Percentiles rank a stretch among this genome's conserved stretches.
phyloP scores from a whole-genome alignment of 345 rosid species.

The Cardamine chenopodiifolia region DNA sequence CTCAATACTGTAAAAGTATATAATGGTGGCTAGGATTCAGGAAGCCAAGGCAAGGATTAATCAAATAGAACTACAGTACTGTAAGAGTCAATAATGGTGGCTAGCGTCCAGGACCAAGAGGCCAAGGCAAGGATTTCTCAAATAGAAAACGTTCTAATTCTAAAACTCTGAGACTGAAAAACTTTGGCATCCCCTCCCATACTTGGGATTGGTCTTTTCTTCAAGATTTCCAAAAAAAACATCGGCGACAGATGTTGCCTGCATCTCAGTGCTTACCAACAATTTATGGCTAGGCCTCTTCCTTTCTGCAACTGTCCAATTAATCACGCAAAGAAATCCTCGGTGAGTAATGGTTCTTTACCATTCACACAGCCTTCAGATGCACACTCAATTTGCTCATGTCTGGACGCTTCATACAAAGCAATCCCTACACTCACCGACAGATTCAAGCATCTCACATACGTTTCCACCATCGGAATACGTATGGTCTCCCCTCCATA shows the following conservation, averaged over 20 bases:
- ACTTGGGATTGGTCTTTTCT: background rate
- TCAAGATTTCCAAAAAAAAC: background rate
- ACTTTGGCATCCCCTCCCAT: background rate
- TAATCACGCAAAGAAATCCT: constrained; percentile 69
- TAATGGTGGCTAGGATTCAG: background rate
- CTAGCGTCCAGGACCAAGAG: background rate
- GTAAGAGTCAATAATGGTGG: background rate
- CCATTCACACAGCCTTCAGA: constrained; percentile 37
- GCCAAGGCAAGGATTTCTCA: background rate
- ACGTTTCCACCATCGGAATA: constrained; percentile 92
- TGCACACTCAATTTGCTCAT: constrained; percentile 62
- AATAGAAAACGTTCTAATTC: background rate
- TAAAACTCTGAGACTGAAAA: background rate
- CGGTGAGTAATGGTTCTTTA: constrained; percentile 50
- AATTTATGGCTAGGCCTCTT: background rate
- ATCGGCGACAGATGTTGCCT: background rate
- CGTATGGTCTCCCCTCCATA: constrained; percentile 78
- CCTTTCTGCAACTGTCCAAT: constrained; percentile 3
- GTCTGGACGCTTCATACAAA: constrained; percentile 87
- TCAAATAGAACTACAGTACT: background rate
- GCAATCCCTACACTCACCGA: constrained; percentile 94
- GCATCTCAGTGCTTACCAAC: constrained; percentile 1
- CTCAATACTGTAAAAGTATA: background rate
- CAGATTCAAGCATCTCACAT: constrained; percentile 89
- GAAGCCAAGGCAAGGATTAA: background rate